These are phyloP conservation scores for Coemansia sp. DNA, from an alignment of 192 early-diverging fungal species.

Conservation along the genomic window DNA sequence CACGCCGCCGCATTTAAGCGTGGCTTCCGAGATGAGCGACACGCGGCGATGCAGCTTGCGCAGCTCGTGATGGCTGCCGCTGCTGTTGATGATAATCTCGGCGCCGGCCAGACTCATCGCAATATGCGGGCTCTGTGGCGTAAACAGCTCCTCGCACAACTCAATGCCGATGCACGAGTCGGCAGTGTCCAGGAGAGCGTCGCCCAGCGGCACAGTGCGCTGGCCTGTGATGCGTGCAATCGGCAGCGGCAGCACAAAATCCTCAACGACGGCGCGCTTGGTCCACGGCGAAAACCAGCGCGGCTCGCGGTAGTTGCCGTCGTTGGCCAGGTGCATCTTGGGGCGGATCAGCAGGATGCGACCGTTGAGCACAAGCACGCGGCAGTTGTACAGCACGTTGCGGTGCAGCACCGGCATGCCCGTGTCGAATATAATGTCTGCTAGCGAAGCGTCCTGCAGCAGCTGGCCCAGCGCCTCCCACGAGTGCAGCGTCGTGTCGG, in stretches of 20 bases:
- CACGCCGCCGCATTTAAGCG: constrained; percentile 87
- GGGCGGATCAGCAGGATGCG: constrained; percentile 92
- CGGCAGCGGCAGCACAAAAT: constrained; percentile 76
- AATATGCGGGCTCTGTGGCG: constrained; percentile 93
- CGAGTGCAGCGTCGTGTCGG: constrained; percentile 90
- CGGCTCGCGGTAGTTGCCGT: constrained; percentile 96
- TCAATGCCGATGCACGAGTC: constrained; percentile 93
- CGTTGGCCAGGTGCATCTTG: constrained; percentile 95
- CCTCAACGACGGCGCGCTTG: constrained; percentile 62
- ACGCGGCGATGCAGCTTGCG: constrained; percentile 84
- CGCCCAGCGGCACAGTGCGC: constrained; percentile 78
- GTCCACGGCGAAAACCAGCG: constrained; percentile 93
- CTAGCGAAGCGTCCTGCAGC: constrained; percentile 59
- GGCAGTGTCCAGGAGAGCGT: constrained; percentile 78
- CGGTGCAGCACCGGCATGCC: constrained; percentile 96
- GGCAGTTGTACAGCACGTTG: constrained; percentile 94
- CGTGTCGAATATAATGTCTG: constrained; percentile 86
- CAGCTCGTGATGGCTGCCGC: constrained; percentile 95
- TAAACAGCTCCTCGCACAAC: constrained; percentile 97
- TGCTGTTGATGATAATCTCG: constrained; percentile 95
- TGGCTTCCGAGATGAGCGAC: constrained; percentile 87
- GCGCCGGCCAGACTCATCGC: constrained; percentile 90
- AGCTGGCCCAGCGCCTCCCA: constrained; percentile 88
- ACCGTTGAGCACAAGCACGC: constrained; percentile 78
- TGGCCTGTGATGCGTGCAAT: constrained; percentile 82